Evolutionary conservation across 441 rosid species (phyloP).

Genomic region (Pelargonium cotyledonis): DNA sequence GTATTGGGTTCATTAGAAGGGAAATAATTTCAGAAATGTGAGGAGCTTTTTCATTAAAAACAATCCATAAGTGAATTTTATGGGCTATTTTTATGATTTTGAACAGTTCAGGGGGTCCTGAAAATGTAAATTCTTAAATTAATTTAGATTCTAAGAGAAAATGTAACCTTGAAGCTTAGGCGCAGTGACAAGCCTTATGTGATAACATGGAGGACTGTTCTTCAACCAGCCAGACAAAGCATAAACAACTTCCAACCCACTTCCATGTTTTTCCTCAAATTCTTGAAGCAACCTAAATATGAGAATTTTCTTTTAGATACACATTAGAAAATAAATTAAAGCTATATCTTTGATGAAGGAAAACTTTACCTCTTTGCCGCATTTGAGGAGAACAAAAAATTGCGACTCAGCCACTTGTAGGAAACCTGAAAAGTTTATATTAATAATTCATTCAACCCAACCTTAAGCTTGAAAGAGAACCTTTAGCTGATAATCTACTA

Average conservation of each 20-base stretch:
- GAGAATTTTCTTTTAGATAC: conserved; percentile 6
- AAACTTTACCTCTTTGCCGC: conserved; percentile 59
- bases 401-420: conserved; percentile 91
- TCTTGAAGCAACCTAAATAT: conserved; percentile 65
- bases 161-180: conserved; percentile 63
- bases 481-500: not conserved
- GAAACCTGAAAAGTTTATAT: conserved; percentile 56
- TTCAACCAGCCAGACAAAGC: conserved; percentile 76
- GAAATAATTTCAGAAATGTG: too few species aligned
- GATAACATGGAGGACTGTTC: conserved; percentile 48
- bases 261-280: conserved; percentile 52
- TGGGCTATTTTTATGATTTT: too few species aligned
- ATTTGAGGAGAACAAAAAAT: conserved; percentile 63
- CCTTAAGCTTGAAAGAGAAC: conserved; percentile 3
- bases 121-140: not conserved
- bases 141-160: conserved; percentile 2
- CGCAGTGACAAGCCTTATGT: conserved; percentile 55
- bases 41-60: too few species aligned
- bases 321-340: not conserved
- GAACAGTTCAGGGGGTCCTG: too few species aligned
- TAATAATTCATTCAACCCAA: not conserved
- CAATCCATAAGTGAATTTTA: too few species aligned
- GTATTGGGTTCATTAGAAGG: too few species aligned
- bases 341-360: conserved; percentile 12
- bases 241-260: conserved; percentile 58